Evolutionary conservation across 2,329 filamentous ascomycete genomes (phyloP).

Genomic region (Pseudogymnoascus sp.): DNA sequence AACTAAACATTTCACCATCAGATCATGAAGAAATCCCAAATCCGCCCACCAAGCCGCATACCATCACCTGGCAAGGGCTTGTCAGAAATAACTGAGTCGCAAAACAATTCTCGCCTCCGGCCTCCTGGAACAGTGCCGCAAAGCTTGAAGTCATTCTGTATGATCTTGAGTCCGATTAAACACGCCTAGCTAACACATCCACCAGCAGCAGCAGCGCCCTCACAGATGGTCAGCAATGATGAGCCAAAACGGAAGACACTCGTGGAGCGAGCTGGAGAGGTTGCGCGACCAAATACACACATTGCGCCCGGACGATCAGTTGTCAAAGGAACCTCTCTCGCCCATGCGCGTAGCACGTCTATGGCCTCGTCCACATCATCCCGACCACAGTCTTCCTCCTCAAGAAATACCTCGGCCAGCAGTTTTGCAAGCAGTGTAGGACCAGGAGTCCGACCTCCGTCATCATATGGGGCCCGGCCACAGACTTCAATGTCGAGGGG

Average conservation of each 20-base stretch:
- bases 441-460: conserved; percentile 41
- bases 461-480: conserved; percentile 35
- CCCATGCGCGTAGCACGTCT: conserved; percentile 26
- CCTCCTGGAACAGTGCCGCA: conserved; percentile 22
- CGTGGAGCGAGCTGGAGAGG: conserved; percentile 41
- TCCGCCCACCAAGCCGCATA: conserved; percentile 23
- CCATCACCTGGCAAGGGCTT: conserved; percentile 33
- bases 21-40: conserved; percentile 24
- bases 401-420: conserved; percentile 38
- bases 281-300: not conserved
- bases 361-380: conserved; percentile 34
- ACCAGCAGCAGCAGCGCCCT: conserved; percentile 16
- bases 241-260: conserved; percentile 56
- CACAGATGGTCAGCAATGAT: conserved; percentile 41
- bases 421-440: conserved; percentile 53
- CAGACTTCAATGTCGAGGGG: conserved; percentile 44
- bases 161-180: conserved; percentile 11
- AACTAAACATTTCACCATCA: conserved; percentile 13
- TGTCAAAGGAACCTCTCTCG: conserved; percentile 24
- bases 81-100: conserved; percentile 52
- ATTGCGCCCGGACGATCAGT: conserved; percentile 7
- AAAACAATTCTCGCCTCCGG: conserved; percentile 48
- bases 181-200: not conserved
- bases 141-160: conserved; percentile 10
- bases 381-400: conserved; percentile 35